These are phyloP conservation scores for Sordaria brevicollis DNA, from an alignment of 495 filamentous ascomycete species.

Conservation along the genomic window DNA sequence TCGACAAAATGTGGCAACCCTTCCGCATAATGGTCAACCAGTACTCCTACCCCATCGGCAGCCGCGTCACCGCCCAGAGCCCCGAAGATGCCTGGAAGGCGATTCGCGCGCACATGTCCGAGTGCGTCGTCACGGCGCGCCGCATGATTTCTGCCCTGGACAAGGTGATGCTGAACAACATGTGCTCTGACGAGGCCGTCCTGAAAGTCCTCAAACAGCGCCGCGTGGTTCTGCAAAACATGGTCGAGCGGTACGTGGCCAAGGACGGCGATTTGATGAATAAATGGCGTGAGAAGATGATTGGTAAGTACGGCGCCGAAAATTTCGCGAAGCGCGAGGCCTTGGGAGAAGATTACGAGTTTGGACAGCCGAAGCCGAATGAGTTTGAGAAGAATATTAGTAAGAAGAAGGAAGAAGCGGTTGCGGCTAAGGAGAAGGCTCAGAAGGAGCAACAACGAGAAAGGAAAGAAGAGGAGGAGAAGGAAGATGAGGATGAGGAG, in stretches of 20 bases:
- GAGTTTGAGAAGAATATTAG: not conserved
- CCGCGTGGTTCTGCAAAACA: constrained; percentile 19
- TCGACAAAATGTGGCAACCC: constrained; percentile 30
- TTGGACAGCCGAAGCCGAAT: not conserved
- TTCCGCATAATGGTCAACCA: constrained; percentile 19
- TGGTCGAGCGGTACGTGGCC: constrained; percentile 17
- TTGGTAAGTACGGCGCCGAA: not conserved
- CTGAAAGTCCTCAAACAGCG: constrained; percentile 12
- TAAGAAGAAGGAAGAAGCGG: not conserved
- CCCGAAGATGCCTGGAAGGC: constrained; percentile 4
- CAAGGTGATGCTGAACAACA: constrained; percentile 14
- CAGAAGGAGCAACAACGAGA: not conserved
- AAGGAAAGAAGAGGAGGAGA: not conserved
- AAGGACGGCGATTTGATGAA: constrained; percentile 4
- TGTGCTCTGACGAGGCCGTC: constrained; percentile 5
- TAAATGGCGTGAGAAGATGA: constrained; percentile 1
- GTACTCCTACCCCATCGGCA: constrained; percentile 9
- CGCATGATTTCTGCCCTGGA: constrained; percentile 32
- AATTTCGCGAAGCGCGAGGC: not conserved
- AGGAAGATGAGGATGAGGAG: not conserved
- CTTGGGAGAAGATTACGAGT: not conserved
- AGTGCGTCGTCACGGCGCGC: constrained; percentile 29
- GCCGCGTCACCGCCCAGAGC: constrained; percentile 2
- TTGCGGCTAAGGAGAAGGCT: not conserved
- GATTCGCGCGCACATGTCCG: constrained; percentile 11